Evolutionary conservation across 805 yeast species (phyloP), one percentile per base, ranked within the genome.

Genomic region (Scheffersomyces coipomensis): DNA sequence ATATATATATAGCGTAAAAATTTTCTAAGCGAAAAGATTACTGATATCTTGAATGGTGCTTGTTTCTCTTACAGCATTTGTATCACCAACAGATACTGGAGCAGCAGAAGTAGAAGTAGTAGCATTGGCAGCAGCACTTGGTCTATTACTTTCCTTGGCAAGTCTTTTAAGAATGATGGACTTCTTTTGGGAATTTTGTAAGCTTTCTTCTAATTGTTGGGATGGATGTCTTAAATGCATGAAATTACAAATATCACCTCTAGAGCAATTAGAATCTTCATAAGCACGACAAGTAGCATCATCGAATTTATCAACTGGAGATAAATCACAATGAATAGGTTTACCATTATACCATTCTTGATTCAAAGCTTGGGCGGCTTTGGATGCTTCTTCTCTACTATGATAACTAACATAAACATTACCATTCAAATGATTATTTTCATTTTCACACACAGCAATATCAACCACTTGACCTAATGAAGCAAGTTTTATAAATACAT

Each of bases 221-320:
- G 76, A 55, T 0, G 95, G 88, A 27, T 71, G 61, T 49, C 81
- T 71, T 2, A 83, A 73, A 59, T 90, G 98, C 76, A 88, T 84
- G 60, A 86, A 89, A 60, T 90, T 90, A 62, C 98, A 90, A 52
- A 77, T 75, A 23, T 82, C 85, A 2, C 89, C 91, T 55, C 97
- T 74, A n/a, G 73, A 76, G 56, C 98, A 90, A 11, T 64, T 66
- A 18, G 71, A 62, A 2, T 69, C 61, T 27, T 82, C 87, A 53
- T 83, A 83, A 31, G 84, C 84, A 29, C 87, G 70, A 55, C 98
- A 90, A 39, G 78, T 72, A 10, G 95, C 85, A 39, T 83, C 93
- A 33, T 73, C 67, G 48, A 86, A 78, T 52, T 75, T 80, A 3
- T 73, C 61, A 15, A 87, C 90, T 11, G 96, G 93, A 18, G 88